Base-by-base conservation (phyloP, 306 rosid genomes). In the Bauhinia variegata region DNA sequence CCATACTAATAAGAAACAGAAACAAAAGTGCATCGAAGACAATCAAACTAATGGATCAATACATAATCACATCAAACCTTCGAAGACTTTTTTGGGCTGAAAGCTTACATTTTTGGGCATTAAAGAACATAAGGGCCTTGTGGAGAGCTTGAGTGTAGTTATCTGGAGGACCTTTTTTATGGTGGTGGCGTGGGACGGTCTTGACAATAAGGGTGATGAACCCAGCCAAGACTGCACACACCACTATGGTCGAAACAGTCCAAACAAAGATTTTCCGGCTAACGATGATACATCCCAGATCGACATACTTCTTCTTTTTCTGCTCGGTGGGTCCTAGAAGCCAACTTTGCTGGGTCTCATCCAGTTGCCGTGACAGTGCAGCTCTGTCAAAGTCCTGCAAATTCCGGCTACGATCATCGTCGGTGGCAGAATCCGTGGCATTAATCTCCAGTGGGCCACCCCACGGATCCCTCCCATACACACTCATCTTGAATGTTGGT, bases 271-370 rank as follows among this genome's bases (percentile, higher is more conserved):
- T 83, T 88, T 95, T 88, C 18, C 99, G 97, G 71, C 96, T 86
- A 23, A 95, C 99, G 47, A 90, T 90, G 80, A 95, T 80, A 80
- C 97, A 95, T 0, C 99, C 99, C 0, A 95, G 96, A 82, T 95
- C 99, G 0, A 95, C 96, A 50, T 90, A 90, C 85, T 86, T 95
- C 89, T 95, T 95, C 95, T 95, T 90, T 96, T 95, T 95, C 82
- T 95, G 91, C 69, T 90, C 99, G 1, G 85, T 83, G 1, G 99
- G 99, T 0, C 96, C 97, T 5, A 95, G 81, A 1, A 95, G 77
- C 99, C 99, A 95, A 69, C 99, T 95, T 77, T 95, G 97, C 76
- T 95, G 99, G 4, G 99, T 95, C 82, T 95, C 99, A 11, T 95
- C 99, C 6, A 95, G 56, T 0, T 96, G 97, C 4, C 97, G 90